Base-by-base conservation (phyloP, 108 stramenopile species). In the Chaetoceros tenuissimus region DNA sequence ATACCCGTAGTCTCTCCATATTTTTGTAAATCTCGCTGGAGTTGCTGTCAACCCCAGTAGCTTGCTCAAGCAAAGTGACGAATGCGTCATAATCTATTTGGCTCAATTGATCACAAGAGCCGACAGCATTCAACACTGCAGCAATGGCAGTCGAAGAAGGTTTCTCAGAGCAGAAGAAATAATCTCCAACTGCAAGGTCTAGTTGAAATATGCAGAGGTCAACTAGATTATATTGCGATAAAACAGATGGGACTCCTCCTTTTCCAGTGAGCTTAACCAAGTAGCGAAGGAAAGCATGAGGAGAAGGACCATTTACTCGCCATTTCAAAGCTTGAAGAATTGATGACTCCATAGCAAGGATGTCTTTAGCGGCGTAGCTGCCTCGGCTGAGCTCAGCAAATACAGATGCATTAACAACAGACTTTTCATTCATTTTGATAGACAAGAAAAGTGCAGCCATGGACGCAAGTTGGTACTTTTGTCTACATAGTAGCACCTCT, bases 391-490 rank as follows among this genome's bases (percentile, higher is more conserved):
- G 64, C 1, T 66, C 69, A 18, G 82, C 77, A 13, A 87, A 60
- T 3, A 89, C 28, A 2, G 65, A 47, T 5, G 81, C 64, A 53
- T 78, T 66, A 44, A 84, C 55, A 2, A 68, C 82, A 28, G 71
- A 30, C n/a, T 66, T 53, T 44, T 81, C 81, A 59, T 77, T 51
- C 18, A 85, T 74, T 57, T 89, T 89, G 34, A 85, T 76, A 23
- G 88, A 80, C 13, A 75, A 74, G 76, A 80, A 89, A 24, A 84
- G 67, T 5, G 64, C 40, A 21, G 82, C 63, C 52, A 89, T 64
- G 43, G 77, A 73, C n/a, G 80, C 87, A n/a, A 89, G 67, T 53
- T 89, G 87, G 58, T 75, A 89, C 30, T 51, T 28, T 28, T 62
- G 51, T 31, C 69, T 67, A 5, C 8, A 40, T 40, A 13, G 13